Percentiles rank a stretch among this genome's conserved stretches.
Evolutionary conservation across 2,329 filamentous ascomycete species (phyloP).

Genomic region (Cladosporium halotolerans): DNA sequence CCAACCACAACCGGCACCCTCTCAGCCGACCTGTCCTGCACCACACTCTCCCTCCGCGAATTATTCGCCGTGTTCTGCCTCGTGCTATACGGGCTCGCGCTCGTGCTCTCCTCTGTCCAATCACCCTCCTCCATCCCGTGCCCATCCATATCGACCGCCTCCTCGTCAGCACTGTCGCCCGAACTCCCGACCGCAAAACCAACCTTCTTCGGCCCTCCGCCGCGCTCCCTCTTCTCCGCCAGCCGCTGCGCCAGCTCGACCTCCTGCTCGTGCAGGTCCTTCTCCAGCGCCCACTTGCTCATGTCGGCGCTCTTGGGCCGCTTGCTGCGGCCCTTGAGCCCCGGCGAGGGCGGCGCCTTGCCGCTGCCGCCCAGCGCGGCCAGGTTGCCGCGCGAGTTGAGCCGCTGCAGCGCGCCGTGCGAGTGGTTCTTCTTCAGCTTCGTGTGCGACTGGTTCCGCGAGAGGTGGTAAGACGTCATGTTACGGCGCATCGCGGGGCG

Average conservation of each 20-base stretch:
- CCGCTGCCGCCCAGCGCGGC: slow-evolving; percentile 19
- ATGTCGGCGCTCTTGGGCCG: slow-evolving; percentile 27
- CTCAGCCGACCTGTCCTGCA: slow-evolving; percentile 17
- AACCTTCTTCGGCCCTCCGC: slow-evolving; percentile 22
- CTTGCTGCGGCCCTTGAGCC: slow-evolving; percentile 26
- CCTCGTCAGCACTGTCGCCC: slow-evolving; percentile 23
- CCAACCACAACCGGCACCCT: slow-evolving; percentile 9
- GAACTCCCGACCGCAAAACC: slow-evolving; percentile 27
- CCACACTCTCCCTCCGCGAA: slow-evolving; percentile 26
- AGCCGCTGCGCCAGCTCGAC: slow-evolving; percentile 19
- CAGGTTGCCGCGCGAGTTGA: slow-evolving; percentile 35
- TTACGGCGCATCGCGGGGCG: slow-evolving; percentile 26
- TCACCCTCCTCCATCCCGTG: slow-evolving; percentile 27
- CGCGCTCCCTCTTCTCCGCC: slow-evolving; percentile 12
- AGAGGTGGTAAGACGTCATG: slow-evolving; percentile 27
- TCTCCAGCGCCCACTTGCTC: slow-evolving; percentile 17
- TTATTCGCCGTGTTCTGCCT: slow-evolving; percentile 33
- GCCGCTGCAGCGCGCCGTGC: slow-evolving; percentile 40
- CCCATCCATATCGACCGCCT: slow-evolving; percentile 25
- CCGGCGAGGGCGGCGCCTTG: slow-evolving; percentile 23
- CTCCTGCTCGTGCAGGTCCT: slow-evolving; percentile 25
- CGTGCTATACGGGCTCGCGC: slow-evolving; percentile 31
- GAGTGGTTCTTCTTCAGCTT: slow-evolving; percentile 37
- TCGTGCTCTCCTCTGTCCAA: slow-evolving; percentile 33
- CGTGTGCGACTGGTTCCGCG: slow-evolving; percentile 23